Base-by-base conservation (phyloP, 163 green algal species). In the Coccomyxa subellipsoidea region DNA sequence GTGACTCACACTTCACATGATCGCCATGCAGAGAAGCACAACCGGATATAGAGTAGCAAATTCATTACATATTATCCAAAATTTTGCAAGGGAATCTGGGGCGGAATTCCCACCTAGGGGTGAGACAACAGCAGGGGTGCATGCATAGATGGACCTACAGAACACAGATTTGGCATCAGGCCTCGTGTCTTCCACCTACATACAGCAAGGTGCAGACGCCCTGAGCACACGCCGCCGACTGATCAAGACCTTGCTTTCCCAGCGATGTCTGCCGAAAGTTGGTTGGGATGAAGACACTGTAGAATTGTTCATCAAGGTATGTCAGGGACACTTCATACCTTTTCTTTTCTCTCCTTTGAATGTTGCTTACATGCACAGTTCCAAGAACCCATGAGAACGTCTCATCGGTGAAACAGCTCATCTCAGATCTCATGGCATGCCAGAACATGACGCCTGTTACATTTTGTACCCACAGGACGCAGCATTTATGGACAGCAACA, bases 401-500 rank as follows among this genome's bases (percentile, higher is more conserved):
- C n/a, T n/a, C n/a, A n/a, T n/a, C n/a, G n/a, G n/a, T n/a, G n/a
- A n/a, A n/a, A 0, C 47, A 59, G 47, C 21, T 59, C 47, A 59
- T 18, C 2, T 59, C 47, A 59, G 47, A 59, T 59, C 47, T 12
- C 47, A 27, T 12, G 23, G 23, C 47, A 2, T 59, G 47, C 21
- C 47, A 27, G 47, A 59, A 59, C 47, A 2, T 59, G 47, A 59
- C 21, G 21, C 0, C 23, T 2, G 23, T 8, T 59, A 18, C 47
- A 7, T 27, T 18, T 27, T 18, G 5, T 27, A 12, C 21, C 23
- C 1, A 59, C 47, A 97, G 90, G 94, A 98, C 37, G 86, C 83
- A n/a, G 89, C 94, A 0, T 38, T 91, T 37, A 99, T 99, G 96
- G 96, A 99, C 91, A 95, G 86, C 82, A 99, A 99, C 90, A 98